Evolutionary conservation across 2,329 filamentous ascomycete species (phyloP), one percentile per base, ranked within the genome.

Genomic region (Stagonosporopsis chrysanthemi): DNA sequence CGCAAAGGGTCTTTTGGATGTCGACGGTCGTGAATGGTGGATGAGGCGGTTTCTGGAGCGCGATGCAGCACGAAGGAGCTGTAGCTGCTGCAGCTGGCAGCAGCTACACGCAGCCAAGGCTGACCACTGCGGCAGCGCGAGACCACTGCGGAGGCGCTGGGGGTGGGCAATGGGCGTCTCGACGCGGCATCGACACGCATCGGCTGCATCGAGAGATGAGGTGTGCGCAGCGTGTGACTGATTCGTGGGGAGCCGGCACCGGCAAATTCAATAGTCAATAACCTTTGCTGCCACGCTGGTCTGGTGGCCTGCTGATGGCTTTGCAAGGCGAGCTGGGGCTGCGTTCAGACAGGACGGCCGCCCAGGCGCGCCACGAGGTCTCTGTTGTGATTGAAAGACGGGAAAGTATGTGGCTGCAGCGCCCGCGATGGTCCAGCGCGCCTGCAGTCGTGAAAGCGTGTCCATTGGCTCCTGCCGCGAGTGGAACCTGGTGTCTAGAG

Each of bases 211-310:
- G 48, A 47, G 48, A 48, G 39, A 44, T 44, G 54, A 48, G 39
- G 38, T 45, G 49, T 15, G 24, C 23, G 31, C 43, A 48, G 26
- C 35, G 24, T 12, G n/a, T 19, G 38, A 48, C 39, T 49, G 56
- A 58, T 53, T 58, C 56, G 50, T 49, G 40, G 49, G 49, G 44
- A 52, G n/a, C 44, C 54, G 48, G 24, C 31, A 33, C 17, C 33
- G 22, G 40, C 44, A 41, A 40, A 40, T 53, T 45, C 54, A 31
- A 39, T 39, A 39, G n/a, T 33, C 40, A 9, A 49, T 57, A 52
- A 36, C 41, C 31, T 15, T 28, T 33, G n/a, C 9, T 29, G 7
- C 29, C 29, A 31, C 12, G 7, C 29, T 14, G 29, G 26, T 11
- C 26, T 29, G 43, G 36, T 6, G 41, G 29, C 17, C 42, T 52